A percentile compares a stretch with the other conserved stretches of the same genome.
These are phyloP conservation scores for Thelephora aurantiotincta DNA, from an alignment of 768 basidiomycete genomes.

Conservation along the genomic window DNA sequence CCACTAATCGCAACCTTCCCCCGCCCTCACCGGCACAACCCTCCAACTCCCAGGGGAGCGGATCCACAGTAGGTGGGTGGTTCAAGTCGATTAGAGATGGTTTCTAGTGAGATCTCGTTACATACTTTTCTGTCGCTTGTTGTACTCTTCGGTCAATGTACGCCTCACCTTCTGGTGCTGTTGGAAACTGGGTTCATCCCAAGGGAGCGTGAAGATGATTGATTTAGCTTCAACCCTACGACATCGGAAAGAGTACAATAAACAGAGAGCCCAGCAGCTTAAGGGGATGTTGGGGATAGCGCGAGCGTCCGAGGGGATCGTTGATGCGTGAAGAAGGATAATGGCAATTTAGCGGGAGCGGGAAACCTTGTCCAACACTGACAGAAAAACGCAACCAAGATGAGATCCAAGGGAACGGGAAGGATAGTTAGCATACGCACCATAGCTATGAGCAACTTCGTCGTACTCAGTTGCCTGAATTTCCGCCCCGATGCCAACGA, in stretches of 20 bases:
- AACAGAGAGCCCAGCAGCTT: not conserved
- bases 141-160: too few relatives aligned
- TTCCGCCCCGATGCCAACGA: slow-evolving; percentile 68
- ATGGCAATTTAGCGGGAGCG: not conserved
- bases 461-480: slow-evolving; percentile 72
- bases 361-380: not conserved
- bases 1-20: too few relatives aligned
- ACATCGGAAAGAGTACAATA: not conserved
- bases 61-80: too few relatives aligned
- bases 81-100: too few relatives aligned
- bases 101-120: too few relatives aligned
- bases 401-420: not conserved
- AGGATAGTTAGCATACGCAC: slow-evolving; percentile 27
- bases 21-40: too few relatives aligned
- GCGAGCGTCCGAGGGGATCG: not conserved
- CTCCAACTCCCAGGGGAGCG: too few relatives aligned
- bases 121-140: too few relatives aligned
- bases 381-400: not conserved
- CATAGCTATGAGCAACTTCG: slow-evolving; percentile 58
- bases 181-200: too few relatives aligned
- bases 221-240: not conserved
- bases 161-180: too few relatives aligned
- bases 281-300: not conserved
- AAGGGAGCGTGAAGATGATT: not conserved
- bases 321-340: not conserved